These are phyloP conservation scores for Ceratonia siliqua DNA, from an alignment of 306 rosid species.

Conservation along the genomic window DNA sequence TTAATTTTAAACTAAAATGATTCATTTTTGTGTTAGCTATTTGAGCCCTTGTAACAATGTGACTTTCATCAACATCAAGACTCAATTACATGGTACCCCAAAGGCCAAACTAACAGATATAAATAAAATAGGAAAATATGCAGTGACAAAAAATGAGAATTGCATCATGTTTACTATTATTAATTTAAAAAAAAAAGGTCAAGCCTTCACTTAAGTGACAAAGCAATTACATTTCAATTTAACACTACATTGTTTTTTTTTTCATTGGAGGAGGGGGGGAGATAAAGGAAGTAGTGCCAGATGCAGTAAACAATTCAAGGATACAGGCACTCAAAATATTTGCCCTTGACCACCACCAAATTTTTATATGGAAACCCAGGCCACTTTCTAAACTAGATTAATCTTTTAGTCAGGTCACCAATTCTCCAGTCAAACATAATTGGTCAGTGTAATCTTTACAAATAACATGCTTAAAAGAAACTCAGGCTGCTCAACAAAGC, in stretches of 20 bases:
- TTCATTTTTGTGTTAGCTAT: background rate
- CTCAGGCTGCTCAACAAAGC: conserved; percentile 1
- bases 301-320: background rate
- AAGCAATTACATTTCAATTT: background rate
- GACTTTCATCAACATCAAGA: background rate
- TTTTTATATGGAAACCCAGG: background rate
- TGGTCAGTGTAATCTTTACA: background rate
- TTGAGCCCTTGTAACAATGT: background rate
- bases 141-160: background rate
- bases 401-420: background rate
- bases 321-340: background rate
- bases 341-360: background rate
- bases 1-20: background rate
- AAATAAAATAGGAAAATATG: conserved; percentile 1
- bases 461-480: background rate
- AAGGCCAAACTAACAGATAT: background rate
- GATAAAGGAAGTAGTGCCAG: background rate
- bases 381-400: background rate
- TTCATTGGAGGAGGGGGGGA: background rate
- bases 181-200: background rate
- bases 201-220: background rate
- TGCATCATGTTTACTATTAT: background rate
- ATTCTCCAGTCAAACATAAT: background rate
- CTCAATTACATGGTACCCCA: background rate
- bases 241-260: too few relatives aligned